Evolutionary conservation across 306 rosid species (phyloP).

Genomic region (Acacia melanoxylon): DNA sequence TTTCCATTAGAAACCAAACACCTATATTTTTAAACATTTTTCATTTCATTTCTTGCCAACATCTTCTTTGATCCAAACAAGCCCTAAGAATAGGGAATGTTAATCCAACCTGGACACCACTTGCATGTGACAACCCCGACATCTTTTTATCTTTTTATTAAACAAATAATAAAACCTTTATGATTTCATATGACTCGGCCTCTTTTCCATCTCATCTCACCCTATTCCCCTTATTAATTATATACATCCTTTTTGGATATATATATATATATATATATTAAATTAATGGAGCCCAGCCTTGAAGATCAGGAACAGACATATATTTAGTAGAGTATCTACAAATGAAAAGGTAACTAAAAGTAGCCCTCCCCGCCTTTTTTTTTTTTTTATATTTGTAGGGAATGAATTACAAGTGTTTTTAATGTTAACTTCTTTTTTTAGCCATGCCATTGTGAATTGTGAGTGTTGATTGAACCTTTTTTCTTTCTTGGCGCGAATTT

Average conservation of each 20-base stretch:
- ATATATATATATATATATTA: no score
- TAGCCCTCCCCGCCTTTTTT: neutral
- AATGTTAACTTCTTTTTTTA: neutral
- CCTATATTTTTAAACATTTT: no score
- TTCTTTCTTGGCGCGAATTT: neutral
- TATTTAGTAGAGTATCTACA: neutral
- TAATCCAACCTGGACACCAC: constrained; percentile 7
- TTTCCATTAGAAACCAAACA: no score
- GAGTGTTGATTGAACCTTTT: neutral
- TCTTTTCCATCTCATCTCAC: neutral
- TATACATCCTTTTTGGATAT: neutral
- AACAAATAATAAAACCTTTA: neutral
- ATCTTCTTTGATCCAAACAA: no score
- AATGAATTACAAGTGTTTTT: neutral
- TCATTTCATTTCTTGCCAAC: no score
- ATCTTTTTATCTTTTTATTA: neutral
- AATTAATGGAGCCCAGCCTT: neutral
- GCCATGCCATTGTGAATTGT: neutral
- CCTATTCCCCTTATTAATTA: neutral
- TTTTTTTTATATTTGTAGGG: neutral
- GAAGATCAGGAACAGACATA: neutral
- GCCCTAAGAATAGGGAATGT: neutral
- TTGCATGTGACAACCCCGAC: neutral
- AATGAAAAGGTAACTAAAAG: neutral
- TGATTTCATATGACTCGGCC: neutral